Percentiles rank a stretch among this genome's conserved stretches.
Conservation (phyloP, 2,329 filamentous ascomycete species). For the Dactylonectria estremocensis region DNA sequence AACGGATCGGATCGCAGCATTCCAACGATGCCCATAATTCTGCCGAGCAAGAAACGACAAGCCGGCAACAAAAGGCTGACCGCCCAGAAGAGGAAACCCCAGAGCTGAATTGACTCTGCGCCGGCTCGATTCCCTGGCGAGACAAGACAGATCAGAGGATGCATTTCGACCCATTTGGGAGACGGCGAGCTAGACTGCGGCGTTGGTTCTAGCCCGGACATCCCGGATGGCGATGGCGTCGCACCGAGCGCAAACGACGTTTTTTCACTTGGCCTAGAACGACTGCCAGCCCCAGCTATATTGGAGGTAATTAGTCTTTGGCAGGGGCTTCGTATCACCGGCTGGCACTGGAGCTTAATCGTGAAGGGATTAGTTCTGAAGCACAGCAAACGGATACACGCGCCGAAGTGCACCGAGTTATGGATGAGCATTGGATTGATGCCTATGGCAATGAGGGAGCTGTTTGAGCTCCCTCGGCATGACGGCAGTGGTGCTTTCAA, state of each 20-base stretch:
- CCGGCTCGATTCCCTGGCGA: background rate
- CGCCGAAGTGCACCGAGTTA: background rate
- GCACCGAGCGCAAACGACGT: background rate
- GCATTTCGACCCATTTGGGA: background rate
- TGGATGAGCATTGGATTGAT: background rate
- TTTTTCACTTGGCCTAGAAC: background rate
- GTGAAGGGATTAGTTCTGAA: background rate
- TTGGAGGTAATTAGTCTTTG: background rate
- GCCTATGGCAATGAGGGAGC: constrained; percentile 7
- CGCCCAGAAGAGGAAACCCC: background rate
- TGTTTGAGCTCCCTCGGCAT: background rate
- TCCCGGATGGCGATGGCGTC: background rate
- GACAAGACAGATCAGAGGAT: background rate
- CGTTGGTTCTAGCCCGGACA: background rate
- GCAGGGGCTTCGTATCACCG: background rate
- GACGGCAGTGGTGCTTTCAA: background rate
- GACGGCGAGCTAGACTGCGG: background rate
- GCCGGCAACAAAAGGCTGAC: background rate
- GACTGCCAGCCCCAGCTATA: background rate
- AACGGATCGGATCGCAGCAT: background rate
- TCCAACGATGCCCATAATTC: background rate
- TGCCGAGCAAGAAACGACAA: background rate
- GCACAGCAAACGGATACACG: background rate
- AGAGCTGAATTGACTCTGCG: background rate
- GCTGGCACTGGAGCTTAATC: background rate